Base-by-base conservation (phyloP, 2,329 filamentous ascomycete genomes). In the Fusarium sp. region DNA sequence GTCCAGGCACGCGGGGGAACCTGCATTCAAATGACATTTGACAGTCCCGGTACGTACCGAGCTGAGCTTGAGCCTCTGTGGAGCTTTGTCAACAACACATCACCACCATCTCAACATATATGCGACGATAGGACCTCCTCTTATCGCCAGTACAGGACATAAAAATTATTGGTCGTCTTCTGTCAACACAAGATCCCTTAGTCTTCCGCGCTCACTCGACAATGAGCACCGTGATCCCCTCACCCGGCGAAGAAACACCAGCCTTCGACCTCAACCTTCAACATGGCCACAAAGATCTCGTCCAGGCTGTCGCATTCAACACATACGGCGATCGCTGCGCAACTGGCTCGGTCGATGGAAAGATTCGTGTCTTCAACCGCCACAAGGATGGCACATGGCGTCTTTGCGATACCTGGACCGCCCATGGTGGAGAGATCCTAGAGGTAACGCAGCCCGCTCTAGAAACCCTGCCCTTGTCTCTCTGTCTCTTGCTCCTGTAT, bases 241-340 rank as follows among this genome's bases (percentile, higher is more conserved):
- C 79, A 22, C 79, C 78, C 46, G 71, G 70, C 57, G 83, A 85
- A 63, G 84, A 86, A 66, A 82, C 80, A 73, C 78, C 82, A 26
- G 78, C 79, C 46, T 87, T 89, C 69, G 85, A 88, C 62, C 80
- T 86, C 65, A 88, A 92, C 72, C 87, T 93, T 74, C 87, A 90
- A 64, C 90, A 94, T 78, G 91, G 91, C 72, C 92, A 94, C 80
- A 88, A 89, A 75, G 92, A 97, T 78, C 86, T 96, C 44, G 92
- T 97, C 52, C 90, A 94, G 69, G 91, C 93, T 57, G 90, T 95
- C 65, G 91, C 93, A 71, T 97, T 97, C 86, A 98, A 98, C 80
- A 91, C 90, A 71, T 97, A 97, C 79, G 95, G 94, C 73, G 94
- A 94, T 74, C 92, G 94, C 72, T 94, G 95, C 84, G 92, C 94